These are phyloP conservation scores for Nannochloropsis oceanica DNA, from an alignment of 108 stramenopile genomes.

Conservation along the genomic window DNA sequence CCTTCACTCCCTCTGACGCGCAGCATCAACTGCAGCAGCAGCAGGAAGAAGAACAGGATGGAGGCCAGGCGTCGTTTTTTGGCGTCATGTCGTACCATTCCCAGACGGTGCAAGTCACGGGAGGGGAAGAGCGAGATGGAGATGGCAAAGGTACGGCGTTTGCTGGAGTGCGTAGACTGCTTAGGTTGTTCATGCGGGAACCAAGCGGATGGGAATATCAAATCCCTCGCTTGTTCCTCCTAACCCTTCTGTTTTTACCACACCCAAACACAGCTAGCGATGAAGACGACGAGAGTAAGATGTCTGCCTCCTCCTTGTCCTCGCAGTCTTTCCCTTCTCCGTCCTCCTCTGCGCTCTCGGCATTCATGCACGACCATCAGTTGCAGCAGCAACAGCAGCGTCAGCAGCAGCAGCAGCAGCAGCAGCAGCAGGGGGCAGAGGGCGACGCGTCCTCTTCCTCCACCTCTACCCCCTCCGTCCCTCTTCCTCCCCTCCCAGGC, in stretches of 20 bases:
- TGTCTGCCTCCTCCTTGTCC: not conserved
- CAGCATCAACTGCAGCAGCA: too few species aligned
- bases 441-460: not conserved
- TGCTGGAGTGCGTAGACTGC: too few species aligned
- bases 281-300: not conserved
- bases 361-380: not conserved
- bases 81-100: not conserved
- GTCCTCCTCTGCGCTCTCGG: not conserved
- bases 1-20: too few species aligned
- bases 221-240: not conserved
- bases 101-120: not conserved
- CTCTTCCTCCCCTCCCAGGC: not conserved
- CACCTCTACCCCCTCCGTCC: not conserved
- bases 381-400: not conserved
- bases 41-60: not conserved
- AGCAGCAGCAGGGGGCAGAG: not conserved
- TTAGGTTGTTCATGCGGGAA: too few species aligned
- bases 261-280: not conserved
- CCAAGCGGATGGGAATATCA: not conserved
- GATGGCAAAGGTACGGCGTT: not conserved
- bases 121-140: not conserved
- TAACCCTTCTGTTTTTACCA: not conserved
- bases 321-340: not conserved
- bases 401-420: too few species aligned
- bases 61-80: not conserved